Percentiles rank a stretch among this genome's conserved stretches.
Conservation (phyloP, 768 basidiomycete genomes). For the Kwoniella pini region DNA sequence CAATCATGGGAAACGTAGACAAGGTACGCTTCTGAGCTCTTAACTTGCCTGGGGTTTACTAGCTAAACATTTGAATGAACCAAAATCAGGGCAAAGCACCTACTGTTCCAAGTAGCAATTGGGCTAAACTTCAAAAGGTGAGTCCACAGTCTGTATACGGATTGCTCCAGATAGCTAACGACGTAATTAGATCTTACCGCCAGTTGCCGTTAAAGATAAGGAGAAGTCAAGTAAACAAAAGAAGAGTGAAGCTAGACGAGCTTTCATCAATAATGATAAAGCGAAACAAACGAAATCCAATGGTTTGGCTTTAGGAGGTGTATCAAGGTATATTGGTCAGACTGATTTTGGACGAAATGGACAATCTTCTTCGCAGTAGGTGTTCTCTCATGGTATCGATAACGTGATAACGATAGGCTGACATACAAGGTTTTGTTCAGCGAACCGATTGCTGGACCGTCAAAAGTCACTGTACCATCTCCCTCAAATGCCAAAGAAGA, state of each 20-base stretch:
- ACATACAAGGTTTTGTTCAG: no score
- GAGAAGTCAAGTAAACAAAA: constrained; percentile 5
- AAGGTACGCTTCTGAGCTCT: neutral
- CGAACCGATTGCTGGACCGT: constrained; percentile 13
- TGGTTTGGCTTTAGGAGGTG: neutral
- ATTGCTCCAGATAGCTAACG: no score
- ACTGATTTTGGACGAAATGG: constrained; percentile 6
- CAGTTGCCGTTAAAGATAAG: neutral
- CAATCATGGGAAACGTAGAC: constrained; percentile 19
- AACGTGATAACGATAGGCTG: no score
- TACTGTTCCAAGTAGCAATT: constrained; percentile 18
- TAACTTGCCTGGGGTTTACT: neutral
- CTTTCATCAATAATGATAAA: constrained; percentile 1
- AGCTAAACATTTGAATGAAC: neutral
- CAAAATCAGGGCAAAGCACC: neutral
- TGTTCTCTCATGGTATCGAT: neutral
- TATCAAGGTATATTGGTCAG: neutral
- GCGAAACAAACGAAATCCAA: neutral
- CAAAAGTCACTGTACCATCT: constrained; percentile 12
- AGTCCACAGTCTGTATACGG: no score
- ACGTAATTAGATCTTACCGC: neutral
- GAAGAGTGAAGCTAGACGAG: neutral
- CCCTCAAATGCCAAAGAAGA: constrained; percentile 26
- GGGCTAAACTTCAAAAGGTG: constrained; percentile 19
- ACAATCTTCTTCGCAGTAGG: neutral